phyloP scores from a whole-genome alignment of 768 basidiomycete species.

The Lactarius deliciosus region DNA sequence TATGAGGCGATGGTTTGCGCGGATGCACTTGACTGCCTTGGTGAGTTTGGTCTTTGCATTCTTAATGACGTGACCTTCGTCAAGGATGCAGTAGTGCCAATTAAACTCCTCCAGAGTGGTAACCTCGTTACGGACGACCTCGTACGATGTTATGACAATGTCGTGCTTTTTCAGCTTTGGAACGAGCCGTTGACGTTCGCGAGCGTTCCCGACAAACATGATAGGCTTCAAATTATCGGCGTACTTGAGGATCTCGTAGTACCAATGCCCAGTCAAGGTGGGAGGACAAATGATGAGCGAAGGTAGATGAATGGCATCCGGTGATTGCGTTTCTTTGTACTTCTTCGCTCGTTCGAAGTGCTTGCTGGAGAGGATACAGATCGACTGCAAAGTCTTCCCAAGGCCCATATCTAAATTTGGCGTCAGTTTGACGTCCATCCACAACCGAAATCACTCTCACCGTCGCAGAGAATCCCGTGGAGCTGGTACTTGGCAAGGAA shows the following conservation, averaged over 20 bases:
- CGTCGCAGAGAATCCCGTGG: conserved; percentile 97
- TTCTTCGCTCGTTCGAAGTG: conserved; percentile 81
- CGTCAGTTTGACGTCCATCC: conserved; percentile 18
- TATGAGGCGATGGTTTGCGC: conserved; percentile 90
- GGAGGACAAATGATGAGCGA: conserved; percentile 96
- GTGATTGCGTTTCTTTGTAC: conserved; percentile 60
- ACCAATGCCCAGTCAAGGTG: conserved; percentile 98
- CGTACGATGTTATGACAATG: conserved; percentile 96
- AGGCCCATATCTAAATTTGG: conserved; percentile 86
- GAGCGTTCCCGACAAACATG: conserved; percentile 84
- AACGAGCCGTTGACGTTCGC: conserved; percentile 72
- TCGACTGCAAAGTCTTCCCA: conserved; percentile 96
- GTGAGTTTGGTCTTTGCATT: conserved; percentile 98
- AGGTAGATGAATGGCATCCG: conserved; percentile 82
- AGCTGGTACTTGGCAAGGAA: conserved; percentile 97
- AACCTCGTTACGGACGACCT: conserved; percentile 95
- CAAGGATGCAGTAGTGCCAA: conserved; percentile 96
- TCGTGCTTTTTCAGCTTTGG: conserved; percentile 70
- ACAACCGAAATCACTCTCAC: conserved; percentile 43
- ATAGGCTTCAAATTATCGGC: conserved; percentile 79
- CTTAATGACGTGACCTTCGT: conserved; percentile 99
- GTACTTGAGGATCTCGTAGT: conserved; percentile 95
- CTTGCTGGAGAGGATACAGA: conserved; percentile 94
- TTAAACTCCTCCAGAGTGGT: conserved; percentile 64
- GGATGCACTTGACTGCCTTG: conserved; percentile 89